Conservation (phyloP, 2,329 filamentous ascomycete genomes). For the Zymoseptoria tritici region DNA sequence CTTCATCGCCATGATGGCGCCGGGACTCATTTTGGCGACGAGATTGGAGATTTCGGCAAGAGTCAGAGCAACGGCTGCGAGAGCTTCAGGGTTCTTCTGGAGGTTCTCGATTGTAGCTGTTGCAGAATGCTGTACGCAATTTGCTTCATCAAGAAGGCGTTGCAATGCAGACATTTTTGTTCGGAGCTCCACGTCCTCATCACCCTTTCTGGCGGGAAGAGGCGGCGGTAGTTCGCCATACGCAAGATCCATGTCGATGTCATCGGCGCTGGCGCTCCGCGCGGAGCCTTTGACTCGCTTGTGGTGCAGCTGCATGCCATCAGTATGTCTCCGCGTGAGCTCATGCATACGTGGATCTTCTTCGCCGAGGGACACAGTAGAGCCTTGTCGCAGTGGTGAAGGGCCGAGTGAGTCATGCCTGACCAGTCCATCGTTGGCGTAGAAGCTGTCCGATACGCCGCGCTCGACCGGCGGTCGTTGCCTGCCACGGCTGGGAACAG, state of each 20-base stretch:
- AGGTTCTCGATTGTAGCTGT: conserved; percentile 73
- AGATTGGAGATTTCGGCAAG: conserved; percentile 84
- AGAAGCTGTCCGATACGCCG: conserved; percentile 40
- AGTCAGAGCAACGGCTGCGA: conserved; percentile 87
- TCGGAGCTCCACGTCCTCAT: conserved; percentile 53
- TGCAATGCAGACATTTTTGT: conserved; percentile 69
- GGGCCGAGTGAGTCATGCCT: conserved; percentile 13
- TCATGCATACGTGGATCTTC: conserved; percentile 31
- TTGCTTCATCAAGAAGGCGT: conserved; percentile 70
- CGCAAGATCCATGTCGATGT: conserved; percentile 84
- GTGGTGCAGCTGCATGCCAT: conserved; percentile 22
- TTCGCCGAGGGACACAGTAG: conserved; percentile 11
- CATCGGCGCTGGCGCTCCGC: conserved; percentile 35
- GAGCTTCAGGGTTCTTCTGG: conserved; percentile 77
- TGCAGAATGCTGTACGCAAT: conserved; percentile 81
- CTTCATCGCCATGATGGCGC: conserved; percentile 68
- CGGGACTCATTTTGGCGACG: conserved; percentile 74
- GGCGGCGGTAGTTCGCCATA: conserved; percentile 72
- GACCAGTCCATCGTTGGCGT: conserved; percentile 32
- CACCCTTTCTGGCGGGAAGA: conserved; percentile 42
- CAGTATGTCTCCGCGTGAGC: conserved; percentile 38
- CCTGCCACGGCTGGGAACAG: conserved; percentile 14
- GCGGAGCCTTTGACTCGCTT: conserved; percentile 9
- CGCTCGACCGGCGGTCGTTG: conserved; percentile 36
- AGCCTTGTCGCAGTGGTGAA: conserved; percentile 26